Evolutionary conservation across 2,329 filamentous ascomycete genomes (phyloP), one percentile per base, ranked within the genome.

Genomic region (Coniella lustricola): DNA sequence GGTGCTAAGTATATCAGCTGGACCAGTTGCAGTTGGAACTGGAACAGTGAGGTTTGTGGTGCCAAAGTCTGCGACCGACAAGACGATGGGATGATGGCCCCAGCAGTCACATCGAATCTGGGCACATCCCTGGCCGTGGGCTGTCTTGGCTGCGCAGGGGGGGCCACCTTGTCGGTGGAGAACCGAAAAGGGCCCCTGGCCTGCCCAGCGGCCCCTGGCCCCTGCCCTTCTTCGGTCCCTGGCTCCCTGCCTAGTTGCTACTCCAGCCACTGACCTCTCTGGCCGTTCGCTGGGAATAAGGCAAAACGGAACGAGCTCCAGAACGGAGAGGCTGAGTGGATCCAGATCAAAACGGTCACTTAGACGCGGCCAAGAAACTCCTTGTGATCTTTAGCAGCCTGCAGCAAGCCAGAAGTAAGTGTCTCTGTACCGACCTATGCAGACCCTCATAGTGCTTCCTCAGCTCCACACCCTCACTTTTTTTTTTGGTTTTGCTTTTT

Each of bases 281-380:
- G 36, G 42, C 31, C 17, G 31, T 21, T 35, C n/a, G 31, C 34
- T 25, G n/a, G 42, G 25, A 16, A 12, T 21, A 9, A 25, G 21
- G 3, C 9, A 16, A 37, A 36, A 13, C 14, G 43, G 14, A 25
- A 16, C 3, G 37, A n/a, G 36, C 4, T 16, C 21, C 21, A 41
- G 38, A 25, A 16, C 8, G 10, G 38, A 41, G 38, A 34, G n/a
- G n/a, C n/a, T n/a, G n/a, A n/a, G n/a, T n/a, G n/a, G n/a, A n/a
- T n/a, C n/a, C n/a, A n/a, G n/a, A n/a, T n/a, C n/a, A n/a, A 52
- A 52, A 52, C 50, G 50, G 46, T 50, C 38, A 52, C 50, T 49
- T 49, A 49, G 41, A 52, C 25, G n/a, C n/a, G n/a, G n/a, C n/a
- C n/a, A n/a, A n/a, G n/a, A n/a, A n/a, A n/a, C n/a, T n/a, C n/a